Evolutionary conservation across 345 rosid species (phyloP), one percentile per base, ranked within the genome.

Genomic region (Syzygium jambos): DNA sequence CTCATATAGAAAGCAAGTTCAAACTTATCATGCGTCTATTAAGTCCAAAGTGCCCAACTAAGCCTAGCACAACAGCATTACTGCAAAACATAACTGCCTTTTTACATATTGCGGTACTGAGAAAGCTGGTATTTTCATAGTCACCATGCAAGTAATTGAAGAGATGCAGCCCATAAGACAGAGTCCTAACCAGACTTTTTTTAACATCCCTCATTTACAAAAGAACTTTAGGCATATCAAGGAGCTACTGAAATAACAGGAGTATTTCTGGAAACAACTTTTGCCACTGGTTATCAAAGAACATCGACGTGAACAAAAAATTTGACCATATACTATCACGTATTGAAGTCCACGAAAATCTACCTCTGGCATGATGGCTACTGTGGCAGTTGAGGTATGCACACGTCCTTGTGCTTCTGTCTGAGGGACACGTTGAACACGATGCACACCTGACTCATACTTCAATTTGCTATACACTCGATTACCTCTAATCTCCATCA

Each of bases 301-400:
- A 55, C 10, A 78, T 61, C 49, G 14, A 80, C 49, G 87, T 21
- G 29, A 86, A 78, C 83, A 54, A 23, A 84, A 53, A 78, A 52
- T 56, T 22, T 30, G 51, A 16, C 5, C 22, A 41, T 43, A 23
- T 23, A 41, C 51, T 34, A 25, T 23, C 43, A 55, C 21, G 77
- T 84, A 85, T 85, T 65, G 49, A 34, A 46, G 78, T 41, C 7
- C 11, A 85, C 3, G 3, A 88, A 82, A 86, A 78, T 84, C 83
- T 91, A 96, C 99, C 98, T 97, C 98, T 54, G 99, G 99, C 99
- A 97, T 97, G 92, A 97, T 95, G 84, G 99, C 99, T 80, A 96
- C 98, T 73, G 99, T 96, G 77, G 99, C 99, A 87, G 99, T 97
- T 90, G 99, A 97, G 86, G 98, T 97, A 91, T 97, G 99, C 34